phyloP scores from a whole-genome alignment of 768 basidiomycete genomes.

The Clathrus columnatus region DNA sequence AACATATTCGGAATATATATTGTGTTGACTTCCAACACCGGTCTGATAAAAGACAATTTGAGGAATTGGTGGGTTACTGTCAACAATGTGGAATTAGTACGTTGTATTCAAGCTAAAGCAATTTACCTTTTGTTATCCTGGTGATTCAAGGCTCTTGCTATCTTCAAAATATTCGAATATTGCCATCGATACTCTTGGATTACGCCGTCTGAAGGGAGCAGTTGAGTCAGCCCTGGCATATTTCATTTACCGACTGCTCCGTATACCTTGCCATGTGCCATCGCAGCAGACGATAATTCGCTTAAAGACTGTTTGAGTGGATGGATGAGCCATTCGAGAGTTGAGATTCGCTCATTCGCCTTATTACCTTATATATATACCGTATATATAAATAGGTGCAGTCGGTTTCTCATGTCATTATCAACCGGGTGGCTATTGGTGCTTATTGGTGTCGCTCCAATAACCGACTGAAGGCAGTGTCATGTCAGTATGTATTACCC shows the following conservation, averaged over 20 bases:
- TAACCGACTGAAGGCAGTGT: no score
- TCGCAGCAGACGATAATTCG: constrained; percentile 69
- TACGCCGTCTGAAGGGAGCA: constrained; percentile 32
- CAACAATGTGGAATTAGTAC: background rate
- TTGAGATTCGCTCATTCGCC: background rate
- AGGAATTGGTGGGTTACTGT: constrained; percentile 30
- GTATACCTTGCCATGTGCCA: constrained; percentile 39
- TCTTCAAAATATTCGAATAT: constrained; percentile 16
- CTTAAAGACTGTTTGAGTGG: constrained; percentile 30
- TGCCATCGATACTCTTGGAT: constrained; percentile 17
- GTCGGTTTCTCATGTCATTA: no score
- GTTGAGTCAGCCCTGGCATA: background rate
- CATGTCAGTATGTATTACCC: no score
- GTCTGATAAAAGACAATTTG: constrained; percentile 40
- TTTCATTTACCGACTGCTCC: background rate
- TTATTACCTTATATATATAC: background rate
- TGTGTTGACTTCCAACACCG: constrained; percentile 50
- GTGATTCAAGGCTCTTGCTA: constrained; percentile 24
- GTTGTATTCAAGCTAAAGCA: background rate
- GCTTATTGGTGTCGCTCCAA: no score
- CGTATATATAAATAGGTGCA: no score
- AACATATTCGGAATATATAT: constrained; percentile 49
- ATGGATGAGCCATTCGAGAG: background rate
- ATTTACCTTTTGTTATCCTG: constrained; percentile 24
- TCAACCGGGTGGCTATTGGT: no score